phyloP scores from a whole-genome alignment of 495 filamentous ascomycete species.

The Diplogelasinospora grovesii region DNA sequence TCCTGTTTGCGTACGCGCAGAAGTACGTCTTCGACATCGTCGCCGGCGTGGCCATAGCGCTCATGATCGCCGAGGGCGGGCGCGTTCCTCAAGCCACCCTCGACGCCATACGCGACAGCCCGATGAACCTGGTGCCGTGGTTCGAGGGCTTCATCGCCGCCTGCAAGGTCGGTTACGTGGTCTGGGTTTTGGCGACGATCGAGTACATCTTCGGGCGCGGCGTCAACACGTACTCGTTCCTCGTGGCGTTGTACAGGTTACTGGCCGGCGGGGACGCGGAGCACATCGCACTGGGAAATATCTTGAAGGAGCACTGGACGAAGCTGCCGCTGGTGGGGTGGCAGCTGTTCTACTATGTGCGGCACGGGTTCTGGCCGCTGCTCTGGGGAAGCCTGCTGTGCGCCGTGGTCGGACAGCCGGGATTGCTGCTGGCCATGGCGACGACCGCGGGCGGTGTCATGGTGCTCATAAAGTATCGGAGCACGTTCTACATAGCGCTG shows the following conservation, averaged over 20 bases:
- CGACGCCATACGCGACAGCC: not conserved
- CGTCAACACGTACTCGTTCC: constrained; percentile 11
- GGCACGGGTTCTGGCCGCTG: constrained; percentile 9
- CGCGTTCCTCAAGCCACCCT: too few species aligned
- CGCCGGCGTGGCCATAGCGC: not conserved
- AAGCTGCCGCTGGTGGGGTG: constrained; percentile 7
- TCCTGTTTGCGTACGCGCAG: constrained; percentile 3
- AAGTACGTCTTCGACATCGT: constrained; percentile 4
- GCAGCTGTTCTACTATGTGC: constrained; percentile 10
- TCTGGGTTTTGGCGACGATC: constrained; percentile 13
- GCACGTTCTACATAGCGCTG: constrained; percentile 24
- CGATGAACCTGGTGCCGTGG: not conserved
- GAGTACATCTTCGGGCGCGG: constrained; percentile 18
- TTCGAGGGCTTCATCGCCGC: not conserved
- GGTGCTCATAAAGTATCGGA: constrained; percentile 17
- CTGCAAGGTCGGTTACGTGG: constrained; percentile 3
- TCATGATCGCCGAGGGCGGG: not conserved
- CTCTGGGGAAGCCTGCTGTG: constrained; percentile 1
- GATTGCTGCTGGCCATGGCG: constrained; percentile 4
- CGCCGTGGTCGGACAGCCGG: constrained; percentile 13
- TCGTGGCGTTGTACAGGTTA: constrained; percentile 13
- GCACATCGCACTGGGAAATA: constrained; percentile 1
- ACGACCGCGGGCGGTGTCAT: constrained; percentile 5
- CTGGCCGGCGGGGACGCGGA: constrained; percentile 6
- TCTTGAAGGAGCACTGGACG: constrained; percentile 5